These are phyloP conservation scores for Stephanodiscus triporus DNA, from an alignment of 108 stramenopile genomes.

Conservation along the genomic window DNA sequence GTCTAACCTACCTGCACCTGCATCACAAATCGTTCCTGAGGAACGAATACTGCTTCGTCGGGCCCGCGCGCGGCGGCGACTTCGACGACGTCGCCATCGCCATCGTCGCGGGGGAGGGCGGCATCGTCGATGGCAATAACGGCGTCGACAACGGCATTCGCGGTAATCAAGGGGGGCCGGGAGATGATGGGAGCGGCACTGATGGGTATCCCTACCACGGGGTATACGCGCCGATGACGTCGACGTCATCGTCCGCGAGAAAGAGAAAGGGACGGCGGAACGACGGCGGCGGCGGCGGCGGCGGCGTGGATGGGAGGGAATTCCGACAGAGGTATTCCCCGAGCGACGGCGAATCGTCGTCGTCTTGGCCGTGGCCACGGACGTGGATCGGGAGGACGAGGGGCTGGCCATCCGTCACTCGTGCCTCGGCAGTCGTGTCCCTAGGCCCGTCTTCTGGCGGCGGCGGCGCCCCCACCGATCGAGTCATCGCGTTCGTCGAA, in stretches of 20 bases:
- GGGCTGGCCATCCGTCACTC: conserved; percentile 45
- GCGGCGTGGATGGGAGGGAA: neutral
- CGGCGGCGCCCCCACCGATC: conserved; percentile 12
- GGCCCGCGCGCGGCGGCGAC: conserved; percentile 12
- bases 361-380: neutral
- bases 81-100: neutral
- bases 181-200: neutral
- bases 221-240: conserved; percentile 29
- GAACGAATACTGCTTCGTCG: conserved; percentile 41
- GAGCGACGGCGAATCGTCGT: neutral
- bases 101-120: neutral
- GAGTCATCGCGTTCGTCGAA: conserved; percentile 32
- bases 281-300: neutral
- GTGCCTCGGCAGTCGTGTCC: conserved; percentile 26
- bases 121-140: neutral
- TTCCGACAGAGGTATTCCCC: conserved; percentile 27
- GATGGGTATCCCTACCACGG: conserved; percentile 21
- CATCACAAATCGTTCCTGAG: conserved; percentile 25
- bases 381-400: neutral
- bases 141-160: conserved; percentile 17
- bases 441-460: conserved; percentile 25
- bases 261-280: conserved; percentile 22
- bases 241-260: neutral
- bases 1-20: conserved; percentile 38
- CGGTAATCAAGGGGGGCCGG: neutral